Conservation (phyloP, 2,329 filamentous ascomycete genomes). For the Colletotrichum siamense region DNA sequence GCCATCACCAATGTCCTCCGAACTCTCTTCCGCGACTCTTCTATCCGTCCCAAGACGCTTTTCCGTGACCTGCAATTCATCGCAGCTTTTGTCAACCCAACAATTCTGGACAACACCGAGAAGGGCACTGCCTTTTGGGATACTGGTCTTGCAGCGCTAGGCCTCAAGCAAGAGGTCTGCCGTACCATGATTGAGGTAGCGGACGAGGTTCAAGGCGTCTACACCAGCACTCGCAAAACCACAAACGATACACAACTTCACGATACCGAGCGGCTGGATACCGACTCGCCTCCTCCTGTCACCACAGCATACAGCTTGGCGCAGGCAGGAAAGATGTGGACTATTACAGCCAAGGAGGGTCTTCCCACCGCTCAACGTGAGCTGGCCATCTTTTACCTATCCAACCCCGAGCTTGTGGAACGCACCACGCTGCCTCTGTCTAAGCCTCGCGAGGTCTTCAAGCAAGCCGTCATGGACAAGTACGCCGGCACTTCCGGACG, state of each 20-base stretch:
- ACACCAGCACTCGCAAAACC: conserved; percentile 66
- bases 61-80: conserved; percentile 84
- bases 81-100: conserved; percentile 67
- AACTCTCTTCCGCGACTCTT: conserved; percentile 69
- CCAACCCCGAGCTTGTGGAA: conserved; percentile 83
- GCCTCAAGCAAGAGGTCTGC: conserved; percentile 86
- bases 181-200: conserved; percentile 74
- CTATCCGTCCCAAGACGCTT: conserved; percentile 77
- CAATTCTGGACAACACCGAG: conserved; percentile 66
- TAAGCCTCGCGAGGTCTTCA: conserved; percentile 87
- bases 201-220: conserved; percentile 60
- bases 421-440: conserved; percentile 84
- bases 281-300: conserved; percentile 47
- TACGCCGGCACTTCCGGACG: conserved; percentile 48
- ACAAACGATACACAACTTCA: conserved; percentile 35
- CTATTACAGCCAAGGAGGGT: conserved; percentile 93
- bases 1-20: conserved; percentile 71
- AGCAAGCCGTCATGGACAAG: conserved; percentile 81
- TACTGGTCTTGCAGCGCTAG: conserved; percentile 84
- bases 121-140: conserved; percentile 87
- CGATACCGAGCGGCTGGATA: conserved; percentile 21
- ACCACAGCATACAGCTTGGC: conserved; percentile 72
- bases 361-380: conserved; percentile 89
- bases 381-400: conserved; percentile 90
- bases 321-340: conserved; percentile 88